Evolutionary conservation across 345 rosid genomes (phyloP), one percentile per base, ranked within the genome.

Genomic region (Chamaenerion angustifolium): DNA sequence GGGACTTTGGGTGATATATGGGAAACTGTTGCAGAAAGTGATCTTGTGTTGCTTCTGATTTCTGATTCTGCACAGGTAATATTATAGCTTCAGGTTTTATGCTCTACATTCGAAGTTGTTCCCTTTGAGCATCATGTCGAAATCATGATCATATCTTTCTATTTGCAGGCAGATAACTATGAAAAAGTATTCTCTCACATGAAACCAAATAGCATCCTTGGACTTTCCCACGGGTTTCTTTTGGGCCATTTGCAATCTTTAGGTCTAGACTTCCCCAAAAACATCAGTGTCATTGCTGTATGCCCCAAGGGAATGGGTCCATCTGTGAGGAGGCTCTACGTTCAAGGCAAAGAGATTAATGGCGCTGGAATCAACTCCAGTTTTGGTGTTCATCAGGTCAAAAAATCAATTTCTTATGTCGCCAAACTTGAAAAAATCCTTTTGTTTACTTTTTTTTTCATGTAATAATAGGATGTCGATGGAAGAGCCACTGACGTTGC

Each of bases 351-450:
- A 76, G 90, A 82, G 73, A 61, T 89, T 31, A 89, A 85, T 56
- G 97, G 95, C 68, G 95, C 90, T 51, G 94, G 97, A 69, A 89
- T 89, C 56, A 89, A 89, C 58, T 72, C 95, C 42, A 80, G 94
- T 69, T 85, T 89, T 62, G 90, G 73, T 10, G 89, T 85, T 17
- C 95, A 85, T 58, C 95, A 83, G 95, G 97, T 84, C 42, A 25
- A 41, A 40, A 18, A 51, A 0, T 19, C 37, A 31, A 7, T 31
- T 31, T 31, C 37, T 31, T 31, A 31, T 31, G 10, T 31, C 10
- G 3, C 37, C 10, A 31, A 8, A 31, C 37, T 31, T 31, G 7
- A 31, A 31, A 31, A 31, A 31, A 31, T 31, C 10, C 10, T 31
- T 31, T 42, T 42, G 46, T 41, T 48, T 21, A n/a, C 12, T 35